Conservation (phyloP, 1,139 yeast species). For the Meyerozyma carpophila region DNA sequence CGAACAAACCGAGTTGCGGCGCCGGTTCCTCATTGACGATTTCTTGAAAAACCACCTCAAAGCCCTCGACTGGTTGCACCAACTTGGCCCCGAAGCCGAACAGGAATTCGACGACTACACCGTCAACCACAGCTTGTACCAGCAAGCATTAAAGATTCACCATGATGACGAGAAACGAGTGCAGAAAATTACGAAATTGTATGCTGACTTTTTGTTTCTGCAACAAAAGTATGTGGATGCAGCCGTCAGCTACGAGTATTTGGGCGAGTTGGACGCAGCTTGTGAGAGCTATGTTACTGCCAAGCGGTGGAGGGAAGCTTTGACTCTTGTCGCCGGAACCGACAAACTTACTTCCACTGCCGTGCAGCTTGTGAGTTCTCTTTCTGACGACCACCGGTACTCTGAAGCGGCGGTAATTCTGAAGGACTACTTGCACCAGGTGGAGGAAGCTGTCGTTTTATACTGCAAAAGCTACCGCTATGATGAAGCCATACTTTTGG, state of each 20-base stretch:
- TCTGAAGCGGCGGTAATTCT: constrained; percentile 82
- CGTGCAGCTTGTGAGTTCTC: constrained; percentile 51
- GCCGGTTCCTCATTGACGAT: constrained; percentile 75
- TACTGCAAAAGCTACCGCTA: constrained; percentile 74
- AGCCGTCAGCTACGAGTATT: constrained; percentile 70
- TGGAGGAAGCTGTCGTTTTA: constrained; percentile 57
- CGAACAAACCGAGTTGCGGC: constrained; percentile 59
- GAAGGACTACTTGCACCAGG: constrained; percentile 52
- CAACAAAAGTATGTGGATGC: constrained; percentile 62
- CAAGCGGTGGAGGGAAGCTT: constrained; percentile 82
- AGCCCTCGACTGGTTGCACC: constrained; percentile 65
- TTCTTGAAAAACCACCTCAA: constrained; percentile 59
- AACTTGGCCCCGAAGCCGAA: constrained; percentile 42
- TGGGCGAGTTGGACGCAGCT: constrained; percentile 55
- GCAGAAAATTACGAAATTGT: constrained; percentile 49
- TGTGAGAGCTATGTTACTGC: constrained; percentile 63
- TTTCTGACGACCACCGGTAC: constrained; percentile 69
- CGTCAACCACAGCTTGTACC: constrained; percentile 67
- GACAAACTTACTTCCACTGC: constrained; percentile 41
- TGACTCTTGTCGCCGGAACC: constrained; percentile 48
- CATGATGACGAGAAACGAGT: constrained; percentile 50
- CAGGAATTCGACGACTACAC: constrained; percentile 68
- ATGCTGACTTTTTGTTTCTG: constrained; percentile 57
- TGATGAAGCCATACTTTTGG: constrained; percentile 71
- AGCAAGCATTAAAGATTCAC: constrained; percentile 59